A percentile compares a stretch with the other conserved stretches of the same genome.
Evolutionary conservation across 2,329 filamentous ascomycete species (phyloP).

Genomic region (Coniochaeta sp.): DNA sequence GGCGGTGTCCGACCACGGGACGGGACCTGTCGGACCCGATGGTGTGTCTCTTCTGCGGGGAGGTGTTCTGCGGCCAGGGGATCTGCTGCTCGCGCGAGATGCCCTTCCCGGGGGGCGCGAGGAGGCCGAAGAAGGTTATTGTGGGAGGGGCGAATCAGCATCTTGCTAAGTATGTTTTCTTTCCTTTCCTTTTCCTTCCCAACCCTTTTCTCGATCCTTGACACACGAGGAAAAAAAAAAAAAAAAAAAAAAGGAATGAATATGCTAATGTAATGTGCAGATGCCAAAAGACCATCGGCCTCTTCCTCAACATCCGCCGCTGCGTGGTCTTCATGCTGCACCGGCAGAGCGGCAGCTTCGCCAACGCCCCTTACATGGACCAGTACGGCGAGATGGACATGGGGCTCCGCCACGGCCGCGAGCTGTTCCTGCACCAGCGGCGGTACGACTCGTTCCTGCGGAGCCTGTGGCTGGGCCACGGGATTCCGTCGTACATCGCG

Average conservation of each 20-base stretch:
- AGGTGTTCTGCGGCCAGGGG: conserved; percentile 93
- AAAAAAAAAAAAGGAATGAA: too few relatives aligned
- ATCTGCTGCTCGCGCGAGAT: conserved; percentile 72
- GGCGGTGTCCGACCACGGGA: conserved; percentile 79
- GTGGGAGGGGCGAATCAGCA: conserved; percentile 89
- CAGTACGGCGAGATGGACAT: conserved; percentile 92
- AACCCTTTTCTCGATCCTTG: background rate
- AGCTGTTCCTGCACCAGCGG: conserved; percentile 88
- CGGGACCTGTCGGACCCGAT: conserved; percentile 88
- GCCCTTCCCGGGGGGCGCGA: conserved; percentile 23
- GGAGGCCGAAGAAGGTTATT: conserved; percentile 29
- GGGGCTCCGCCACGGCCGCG: conserved; percentile 79
- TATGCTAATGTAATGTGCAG: too few relatives aligned
- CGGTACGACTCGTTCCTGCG: conserved; percentile 84
- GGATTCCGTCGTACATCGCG: conserved; percentile 81
- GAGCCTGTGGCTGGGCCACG: conserved; percentile 79
- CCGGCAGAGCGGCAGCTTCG: conserved; percentile 73
- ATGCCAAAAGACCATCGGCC: conserved; percentile 82
- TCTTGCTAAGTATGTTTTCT: conserved; percentile 63
- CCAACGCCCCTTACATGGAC: conserved; percentile 87
- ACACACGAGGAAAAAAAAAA: background rate
- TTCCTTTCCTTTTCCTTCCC: background rate
- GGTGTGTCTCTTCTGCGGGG: conserved; percentile 89
- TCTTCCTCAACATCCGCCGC: conserved; percentile 95
- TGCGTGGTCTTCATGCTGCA: conserved; percentile 88